phyloP scores from a whole-genome alignment of 2,329 filamentous ascomycete species.

The Xylogone sp. region DNA sequence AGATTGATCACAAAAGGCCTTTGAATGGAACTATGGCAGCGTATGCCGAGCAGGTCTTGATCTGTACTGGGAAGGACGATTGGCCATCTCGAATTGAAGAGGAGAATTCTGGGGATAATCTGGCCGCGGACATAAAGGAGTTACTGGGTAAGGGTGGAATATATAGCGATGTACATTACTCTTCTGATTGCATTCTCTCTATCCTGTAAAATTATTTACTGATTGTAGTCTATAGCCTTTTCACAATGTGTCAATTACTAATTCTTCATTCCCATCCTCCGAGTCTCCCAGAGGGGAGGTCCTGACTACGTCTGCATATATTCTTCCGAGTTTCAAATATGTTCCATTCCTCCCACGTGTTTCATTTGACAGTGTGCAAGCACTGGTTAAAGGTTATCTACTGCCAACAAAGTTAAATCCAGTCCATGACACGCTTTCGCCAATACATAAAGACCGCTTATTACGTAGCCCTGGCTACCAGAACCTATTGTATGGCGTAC shows the following conservation, averaged over 20 bases:
- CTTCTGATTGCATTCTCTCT: background rate
- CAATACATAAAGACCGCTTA: slow-evolving; percentile 50
- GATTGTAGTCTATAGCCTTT: slow-evolving; percentile 58
- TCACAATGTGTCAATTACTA: slow-evolving; percentile 74
- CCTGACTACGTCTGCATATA: slow-evolving; percentile 62
- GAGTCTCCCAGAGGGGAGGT: slow-evolving; percentile 30
- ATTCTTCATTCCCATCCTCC: slow-evolving; percentile 67
- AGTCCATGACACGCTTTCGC: slow-evolving; percentile 54
- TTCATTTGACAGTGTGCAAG: slow-evolving; percentile 50
- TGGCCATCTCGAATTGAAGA: slow-evolving; percentile 86
- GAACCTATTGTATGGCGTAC: slow-evolving; percentile 50
- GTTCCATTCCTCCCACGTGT: slow-evolving; percentile 66
- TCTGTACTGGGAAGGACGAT: slow-evolving; percentile 76
- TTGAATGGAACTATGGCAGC: slow-evolving; percentile 74
- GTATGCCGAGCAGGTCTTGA: slow-evolving; percentile 78
- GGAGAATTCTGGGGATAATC: slow-evolving; percentile 62
- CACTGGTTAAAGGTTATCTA: slow-evolving; percentile 62
- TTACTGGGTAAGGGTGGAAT: slow-evolving; percentile 62
- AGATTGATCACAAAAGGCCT: slow-evolving; percentile 67
- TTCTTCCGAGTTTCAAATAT: slow-evolving; percentile 82
- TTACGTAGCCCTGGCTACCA: slow-evolving; percentile 49
- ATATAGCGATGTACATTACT: slow-evolving; percentile 59
- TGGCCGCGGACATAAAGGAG: slow-evolving; percentile 70
- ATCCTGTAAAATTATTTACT: background rate
- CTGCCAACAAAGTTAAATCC: slow-evolving; percentile 60